Evolutionary conservation across 495 filamentous ascomycete genomes (phyloP), one percentile per base, ranked within the genome.

Genomic region (Emericellopsis terricola): DNA sequence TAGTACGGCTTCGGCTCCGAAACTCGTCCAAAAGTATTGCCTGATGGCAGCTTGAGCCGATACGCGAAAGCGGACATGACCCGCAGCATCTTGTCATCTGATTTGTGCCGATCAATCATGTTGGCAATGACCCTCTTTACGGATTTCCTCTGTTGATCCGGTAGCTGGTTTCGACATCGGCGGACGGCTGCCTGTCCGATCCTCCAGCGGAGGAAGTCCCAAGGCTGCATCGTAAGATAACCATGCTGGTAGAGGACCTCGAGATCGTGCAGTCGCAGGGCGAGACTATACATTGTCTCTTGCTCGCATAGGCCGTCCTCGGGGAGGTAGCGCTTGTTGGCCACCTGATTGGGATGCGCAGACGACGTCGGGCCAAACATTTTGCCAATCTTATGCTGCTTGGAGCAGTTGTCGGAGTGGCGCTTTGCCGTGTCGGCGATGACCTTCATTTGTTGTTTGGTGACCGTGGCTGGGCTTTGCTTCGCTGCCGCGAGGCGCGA

Each of bases 121-220:
- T n/a, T n/a, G n/a, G n/a, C n/a, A n/a, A n/a, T n/a, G n/a, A n/a
- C n/a, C n/a, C n/a, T n/a, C n/a, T n/a, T n/a, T n/a, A n/a, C n/a
- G n/a, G n/a, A n/a, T n/a, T n/a, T n/a, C n/a, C n/a, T n/a, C n/a
- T n/a, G n/a, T n/a, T n/a, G n/a, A n/a, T n/a, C n/a, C n/a, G n/a
- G n/a, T n/a, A n/a, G n/a, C n/a, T n/a, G n/a, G n/a, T n/a, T n/a
- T n/a, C n/a, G n/a, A n/a, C n/a, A n/a, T n/a, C n/a, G n/a, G n/a
- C n/a, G n/a, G 14, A 13, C 35, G 7, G 26, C 16, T 11, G 19
- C 26, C 35, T 37, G 21, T 2, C 26, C 18, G n/a, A 37, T n/a
- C 16, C 35, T 30, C 35, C 35, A 37, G 6, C 35, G 26, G 35
- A 37, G 19, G n/a, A 37, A 37, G 27, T 37, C 29, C 8, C 19